phyloP scores from a whole-genome alignment of 768 basidiomycete species.

The Tylopilus cervinicoccineus region DNA sequence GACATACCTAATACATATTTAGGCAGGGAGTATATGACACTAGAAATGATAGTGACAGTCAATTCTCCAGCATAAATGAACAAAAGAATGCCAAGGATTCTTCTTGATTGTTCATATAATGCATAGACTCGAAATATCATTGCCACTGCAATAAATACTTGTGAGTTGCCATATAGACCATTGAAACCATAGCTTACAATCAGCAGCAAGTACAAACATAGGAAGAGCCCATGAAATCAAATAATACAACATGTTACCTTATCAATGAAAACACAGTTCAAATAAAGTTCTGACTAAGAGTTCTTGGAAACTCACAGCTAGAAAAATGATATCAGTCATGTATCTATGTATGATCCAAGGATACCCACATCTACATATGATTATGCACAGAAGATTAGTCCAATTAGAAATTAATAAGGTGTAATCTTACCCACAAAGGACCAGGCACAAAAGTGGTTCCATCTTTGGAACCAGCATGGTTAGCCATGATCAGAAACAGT shows the following conservation, averaged over 20 bases:
- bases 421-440: conserved; percentile 4
- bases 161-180: background rate
- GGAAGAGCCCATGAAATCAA: background rate
- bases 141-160: background rate
- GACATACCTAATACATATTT: background rate
- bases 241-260: background rate
- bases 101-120: conserved; percentile 1
- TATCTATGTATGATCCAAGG: background rate
- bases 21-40: background rate
- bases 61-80: background rate
- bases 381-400: too few species aligned
- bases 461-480: background rate
- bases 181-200: background rate
- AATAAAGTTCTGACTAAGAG: background rate
- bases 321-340: background rate
- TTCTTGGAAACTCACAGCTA: conserved; percentile 4
- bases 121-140: conserved; percentile 14
- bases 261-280: background rate
- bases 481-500: background rate
- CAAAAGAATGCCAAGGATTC: background rate
- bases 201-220: background rate
- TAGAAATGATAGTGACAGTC: background rate
- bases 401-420: too few species aligned
- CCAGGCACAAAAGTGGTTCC: conserved; percentile 2
- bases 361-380: too few species aligned